Evolutionary conservation across 306 rosid genomes (phyloP), one percentile per base, ranked within the genome.

Genomic region (Vigna angularis): DNA sequence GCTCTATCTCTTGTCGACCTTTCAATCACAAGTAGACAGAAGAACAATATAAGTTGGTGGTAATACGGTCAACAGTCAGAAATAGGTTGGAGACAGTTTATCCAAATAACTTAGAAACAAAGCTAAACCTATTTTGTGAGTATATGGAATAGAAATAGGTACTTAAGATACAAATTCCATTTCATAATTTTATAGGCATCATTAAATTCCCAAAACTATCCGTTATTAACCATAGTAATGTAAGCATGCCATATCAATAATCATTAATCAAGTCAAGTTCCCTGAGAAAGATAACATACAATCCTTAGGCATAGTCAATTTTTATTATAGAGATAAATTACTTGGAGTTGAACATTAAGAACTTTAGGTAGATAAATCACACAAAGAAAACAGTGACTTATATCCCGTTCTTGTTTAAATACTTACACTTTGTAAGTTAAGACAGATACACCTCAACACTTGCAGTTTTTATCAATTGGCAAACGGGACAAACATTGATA

Each of bases 391-490:
- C 65, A 65, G 53, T 76, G 61, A 79, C 49, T 61, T 49, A 76
- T 68, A 68, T 80, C 65, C 52, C 79, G 70, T 20, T 22, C 17
- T 68, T 9, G 32, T 63, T 58, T 56, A 16, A 66, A 52, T 63
- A 55, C 78, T 70, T 62, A 68, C 45, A 62, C 77, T 73, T 72
- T 30, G 51, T 76, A 76, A 65, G 81, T 87, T 87, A 94, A 66
- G 97, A 86, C 74, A 94, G 69, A 84, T 80, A 86, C 51, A 92
- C 97, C 81, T 87, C 87, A 28, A 94, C 80, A 81, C 97, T 86
- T 0, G 80, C 88, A 44, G 97, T 88, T 88, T 92, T 94, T 77
- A 90, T 79, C 79, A 80, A 72, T 85, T 86, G 92, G 75, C 98
- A 94, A 56, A 90, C 84, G 62, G 97, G 97, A 79, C 98, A 94